Evolutionary conservation across 2,329 filamentous ascomycete species (phyloP).

Genomic region (Talaromyces sp.): DNA sequence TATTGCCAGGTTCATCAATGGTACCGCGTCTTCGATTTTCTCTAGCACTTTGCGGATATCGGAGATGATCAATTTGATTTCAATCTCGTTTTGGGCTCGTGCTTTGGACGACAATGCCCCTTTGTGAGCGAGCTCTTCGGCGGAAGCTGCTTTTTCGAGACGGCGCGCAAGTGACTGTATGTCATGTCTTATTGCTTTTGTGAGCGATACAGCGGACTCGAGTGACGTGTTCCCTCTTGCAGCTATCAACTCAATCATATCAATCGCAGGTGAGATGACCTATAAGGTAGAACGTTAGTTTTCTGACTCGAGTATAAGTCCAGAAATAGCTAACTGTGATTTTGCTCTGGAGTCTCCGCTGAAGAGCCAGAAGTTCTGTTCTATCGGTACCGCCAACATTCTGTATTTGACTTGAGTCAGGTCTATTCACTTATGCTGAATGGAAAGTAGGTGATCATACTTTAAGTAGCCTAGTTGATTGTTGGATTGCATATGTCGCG

Average conservation of each 20-base stretch:
- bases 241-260: constrained; percentile 38
- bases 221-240: constrained; percentile 73
- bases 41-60: constrained; percentile 71
- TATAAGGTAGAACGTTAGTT: constrained; percentile 67
- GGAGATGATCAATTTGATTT: constrained; percentile 64
- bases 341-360: constrained; percentile 73
- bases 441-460: constrained; percentile 27
- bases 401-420: constrained; percentile 24
- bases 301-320: background rate
- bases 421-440: background rate
- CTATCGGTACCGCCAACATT: constrained; percentile 67
- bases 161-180: constrained; percentile 74
- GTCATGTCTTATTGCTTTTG: constrained; percentile 74
- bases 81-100: constrained; percentile 54
- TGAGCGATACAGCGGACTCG: constrained; percentile 77
- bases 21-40: constrained; percentile 85
- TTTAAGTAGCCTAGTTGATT: constrained; percentile 72
- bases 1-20: constrained; percentile 86
- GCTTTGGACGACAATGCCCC: constrained; percentile 37
- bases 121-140: constrained; percentile 46
- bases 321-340: constrained; percentile 58
- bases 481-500: constrained; percentile 75
- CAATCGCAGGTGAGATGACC: constrained; percentile 58
- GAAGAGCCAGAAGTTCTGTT: constrained; percentile 66
- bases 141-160: constrained; percentile 63